phyloP scores from a whole-genome alignment of 2,329 filamentous ascomycete genomes.

The Fusarium annulatum region DNA sequence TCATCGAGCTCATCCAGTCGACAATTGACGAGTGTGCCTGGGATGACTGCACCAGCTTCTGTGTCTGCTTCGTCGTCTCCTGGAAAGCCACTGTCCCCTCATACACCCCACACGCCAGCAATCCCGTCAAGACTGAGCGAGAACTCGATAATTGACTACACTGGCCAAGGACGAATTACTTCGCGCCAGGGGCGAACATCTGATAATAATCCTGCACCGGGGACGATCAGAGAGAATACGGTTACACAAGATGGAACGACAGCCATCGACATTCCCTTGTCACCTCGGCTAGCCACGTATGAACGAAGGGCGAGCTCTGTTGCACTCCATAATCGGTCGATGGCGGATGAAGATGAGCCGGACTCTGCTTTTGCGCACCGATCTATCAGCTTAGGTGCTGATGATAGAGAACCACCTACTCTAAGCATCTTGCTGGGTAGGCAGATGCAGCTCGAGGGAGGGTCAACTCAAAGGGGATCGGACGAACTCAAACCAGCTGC shows the following conservation, averaged over 20 bases:
- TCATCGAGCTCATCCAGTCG: conserved; percentile 80
- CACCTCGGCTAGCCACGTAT: conserved; percentile 68
- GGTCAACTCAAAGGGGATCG: conserved; percentile 40
- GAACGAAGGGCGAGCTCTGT: conserved; percentile 76
- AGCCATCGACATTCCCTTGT: conserved; percentile 79
- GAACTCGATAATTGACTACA: conserved; percentile 73
- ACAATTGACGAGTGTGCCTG: conserved; percentile 68
- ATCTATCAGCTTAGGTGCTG: conserved; percentile 74
- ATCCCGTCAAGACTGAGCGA: conserved; percentile 94
- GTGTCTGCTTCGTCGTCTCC: conserved; percentile 89
- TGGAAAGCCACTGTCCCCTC: conserved; percentile 87
- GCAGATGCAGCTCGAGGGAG: conserved; percentile 52
- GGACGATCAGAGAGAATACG: conserved; percentile 52
- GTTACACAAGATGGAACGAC: conserved; percentile 65
- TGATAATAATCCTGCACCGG: conserved; percentile 44
- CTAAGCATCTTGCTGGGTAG: conserved; percentile 70
- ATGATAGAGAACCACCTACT: conserved; percentile 72
- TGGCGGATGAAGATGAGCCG: conserved; percentile 68
- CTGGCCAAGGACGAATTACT: conserved; percentile 45
- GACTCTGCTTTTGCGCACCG: conserved; percentile 72
- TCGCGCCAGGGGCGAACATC: conserved; percentile 46
- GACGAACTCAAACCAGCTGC: conserved; percentile 55
- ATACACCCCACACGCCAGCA: conserved; percentile 91
- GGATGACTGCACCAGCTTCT: conserved; percentile 78
- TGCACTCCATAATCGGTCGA: conserved; percentile 68